These are phyloP conservation scores for Diaporthe citri DNA, from an alignment of 2,329 filamentous ascomycete species.

Conservation along the genomic window DNA sequence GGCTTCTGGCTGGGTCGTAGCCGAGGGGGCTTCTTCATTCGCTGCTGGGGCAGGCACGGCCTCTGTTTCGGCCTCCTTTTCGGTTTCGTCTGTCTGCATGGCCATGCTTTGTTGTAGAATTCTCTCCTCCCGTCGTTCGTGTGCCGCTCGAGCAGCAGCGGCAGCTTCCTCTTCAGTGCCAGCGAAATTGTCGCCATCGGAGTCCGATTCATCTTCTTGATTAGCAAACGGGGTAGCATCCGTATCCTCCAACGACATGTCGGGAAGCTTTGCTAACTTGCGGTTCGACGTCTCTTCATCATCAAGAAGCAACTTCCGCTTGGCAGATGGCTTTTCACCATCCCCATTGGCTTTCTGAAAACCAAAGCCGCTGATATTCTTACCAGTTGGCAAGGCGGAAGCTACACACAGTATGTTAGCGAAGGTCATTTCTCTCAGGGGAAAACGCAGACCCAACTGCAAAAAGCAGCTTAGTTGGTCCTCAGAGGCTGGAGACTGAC, in stretches of 20 bases:
- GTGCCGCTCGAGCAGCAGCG: conserved; percentile 85
- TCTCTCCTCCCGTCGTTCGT: conserved; percentile 84
- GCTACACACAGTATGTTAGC: conserved; percentile 47
- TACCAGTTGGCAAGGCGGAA: conserved; percentile 69
- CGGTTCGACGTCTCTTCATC: conserved; percentile 89
- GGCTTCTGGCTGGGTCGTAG: conserved; percentile 33
- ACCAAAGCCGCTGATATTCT: conserved; percentile 85
- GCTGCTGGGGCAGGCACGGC: conserved; percentile 39
- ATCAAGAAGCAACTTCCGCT: conserved; percentile 84
- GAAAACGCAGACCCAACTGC: background rate
- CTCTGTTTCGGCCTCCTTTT: conserved; percentile 46
- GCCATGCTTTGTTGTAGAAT: conserved; percentile 62
- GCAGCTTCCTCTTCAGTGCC: conserved; percentile 89
- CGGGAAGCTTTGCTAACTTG: conserved; percentile 91
- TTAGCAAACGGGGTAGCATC: conserved; percentile 72
- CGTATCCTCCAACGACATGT: conserved; percentile 74
- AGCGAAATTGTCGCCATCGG: conserved; percentile 81
- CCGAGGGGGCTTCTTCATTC: conserved; percentile 43
- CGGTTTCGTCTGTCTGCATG: conserved; percentile 57
- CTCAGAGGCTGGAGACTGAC: conserved; percentile 41
- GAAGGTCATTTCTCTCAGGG: background rate
- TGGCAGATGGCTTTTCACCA: conserved; percentile 73
- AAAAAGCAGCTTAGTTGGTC: background rate
- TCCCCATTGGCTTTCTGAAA: conserved; percentile 78
- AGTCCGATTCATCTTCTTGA: conserved; percentile 72